phyloP scores from a whole-genome alignment of 2,329 filamentous ascomycete genomes.

The Phialophora chinensis region DNA sequence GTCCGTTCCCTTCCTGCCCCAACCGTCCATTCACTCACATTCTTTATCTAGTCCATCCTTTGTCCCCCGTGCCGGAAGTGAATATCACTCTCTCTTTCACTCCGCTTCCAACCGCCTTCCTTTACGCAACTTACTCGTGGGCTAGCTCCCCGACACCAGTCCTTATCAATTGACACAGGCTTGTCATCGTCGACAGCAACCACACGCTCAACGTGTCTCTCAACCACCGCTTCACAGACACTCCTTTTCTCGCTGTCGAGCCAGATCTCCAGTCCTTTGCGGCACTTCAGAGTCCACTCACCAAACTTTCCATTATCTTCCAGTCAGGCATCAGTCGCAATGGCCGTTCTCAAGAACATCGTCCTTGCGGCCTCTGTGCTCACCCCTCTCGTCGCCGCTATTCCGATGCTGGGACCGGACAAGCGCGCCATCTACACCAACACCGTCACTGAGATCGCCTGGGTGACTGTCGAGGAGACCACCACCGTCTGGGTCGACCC shows the following conservation, averaged over 20 bases:
- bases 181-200: constrained; percentile 34
- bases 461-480: constrained; percentile 37
- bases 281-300: constrained; percentile 5
- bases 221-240: constrained; percentile 8
- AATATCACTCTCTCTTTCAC: constrained; percentile 28
- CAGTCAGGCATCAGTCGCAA: constrained; percentile 25
- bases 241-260: constrained; percentile 30
- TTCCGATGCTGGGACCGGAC: constrained; percentile 24
- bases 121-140: constrained; percentile 29
- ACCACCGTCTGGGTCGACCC: constrained; percentile 38
- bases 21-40: constrained; percentile 15
- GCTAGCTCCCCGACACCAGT: constrained; percentile 12
- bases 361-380: constrained; percentile 37
- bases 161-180: constrained; percentile 29
- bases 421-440: constrained; percentile 30
- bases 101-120: constrained; percentile 12
- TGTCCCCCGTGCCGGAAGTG: constrained; percentile 22
- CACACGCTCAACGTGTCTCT: constrained; percentile 8
- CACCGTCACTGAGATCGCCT: constrained; percentile 36
- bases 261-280: constrained; percentile 34
- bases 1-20: constrained; percentile 24
- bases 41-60: constrained; percentile 31
- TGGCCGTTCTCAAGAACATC: constrained; percentile 38
- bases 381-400: constrained; percentile 32
- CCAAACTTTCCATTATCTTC: neutral